Evolutionary conservation across 1,139 yeast genomes (phyloP).

Genomic region (Eremothecium sinecaudum): DNA sequence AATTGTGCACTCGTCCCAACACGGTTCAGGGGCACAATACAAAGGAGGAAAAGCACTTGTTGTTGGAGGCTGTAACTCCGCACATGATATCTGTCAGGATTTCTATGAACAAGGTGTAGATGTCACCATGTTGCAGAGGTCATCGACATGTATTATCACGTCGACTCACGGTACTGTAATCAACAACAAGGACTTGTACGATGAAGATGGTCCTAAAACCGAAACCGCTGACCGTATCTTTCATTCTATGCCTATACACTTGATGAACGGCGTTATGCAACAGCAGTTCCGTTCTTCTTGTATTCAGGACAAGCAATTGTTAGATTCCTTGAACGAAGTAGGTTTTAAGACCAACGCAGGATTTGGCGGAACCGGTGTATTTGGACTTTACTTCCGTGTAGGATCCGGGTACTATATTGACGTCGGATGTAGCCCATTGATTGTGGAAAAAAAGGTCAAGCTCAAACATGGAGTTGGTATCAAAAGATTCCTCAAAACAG

Average conservation of each 20-base stretch:
- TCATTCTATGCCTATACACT: slow-evolving; percentile 31
- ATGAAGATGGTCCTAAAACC: slow-evolving; percentile 33
- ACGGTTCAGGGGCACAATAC: slow-evolving; percentile 35
- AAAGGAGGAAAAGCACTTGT: slow-evolving; percentile 37
- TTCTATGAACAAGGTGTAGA: slow-evolving; percentile 38
- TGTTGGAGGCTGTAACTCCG: slow-evolving; percentile 39
- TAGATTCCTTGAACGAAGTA: slow-evolving; percentile 29
- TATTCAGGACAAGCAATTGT: slow-evolving; percentile 29
- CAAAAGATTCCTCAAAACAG: slow-evolving; percentile 30
- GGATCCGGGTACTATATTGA: slow-evolving; percentile 42
- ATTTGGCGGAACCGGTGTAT: slow-evolving; percentile 37
- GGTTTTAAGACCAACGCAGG: slow-evolving; percentile 39
- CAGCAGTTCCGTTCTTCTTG: slow-evolving; percentile 31
- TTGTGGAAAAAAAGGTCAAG: slow-evolving; percentile 34
- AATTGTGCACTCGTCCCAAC: slow-evolving; percentile 36
- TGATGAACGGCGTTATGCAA: slow-evolving; percentile 31
- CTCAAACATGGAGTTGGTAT: slow-evolving; percentile 33
- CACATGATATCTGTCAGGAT: slow-evolving; percentile 40
- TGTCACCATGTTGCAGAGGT: slow-evolving; percentile 38
- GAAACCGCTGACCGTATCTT: slow-evolving; percentile 34
- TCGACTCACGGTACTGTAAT: slow-evolving; percentile 31
- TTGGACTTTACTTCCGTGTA: slow-evolving; percentile 34
- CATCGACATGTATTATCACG: slow-evolving; percentile 37
- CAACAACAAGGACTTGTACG: slow-evolving; percentile 31
- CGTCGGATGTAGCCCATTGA: slow-evolving; percentile 36